Base-by-base conservation (phyloP, 208 protist species). In the Leptomonas pyrrhocoris region DNA sequence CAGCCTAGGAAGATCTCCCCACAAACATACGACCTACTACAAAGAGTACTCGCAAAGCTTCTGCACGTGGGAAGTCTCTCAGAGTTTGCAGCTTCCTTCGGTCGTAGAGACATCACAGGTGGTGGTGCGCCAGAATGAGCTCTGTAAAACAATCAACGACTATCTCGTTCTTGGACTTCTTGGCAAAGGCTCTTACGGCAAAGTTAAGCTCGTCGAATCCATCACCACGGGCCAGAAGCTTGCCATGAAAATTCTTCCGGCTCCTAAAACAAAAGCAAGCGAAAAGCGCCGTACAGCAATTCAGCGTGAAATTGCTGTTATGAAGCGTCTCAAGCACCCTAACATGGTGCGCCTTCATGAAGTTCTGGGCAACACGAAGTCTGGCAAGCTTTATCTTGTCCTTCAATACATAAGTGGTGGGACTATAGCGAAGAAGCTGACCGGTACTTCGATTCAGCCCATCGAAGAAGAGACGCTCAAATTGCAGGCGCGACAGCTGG, bases 171-270 rank as follows among this genome's bases (percentile, higher is more conserved):
- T 97, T 16, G 79, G 93, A 23, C 93, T 96, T 59, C 76, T 98
- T 23, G 94, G 96, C 34, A 74, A 94, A 56, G 97, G 97, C 34
- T 96, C 96, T 8, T 98, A 97, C 63, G 94, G 97, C 50, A 86
- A 96, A n/a, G 97, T 99, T 2, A 97, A 96, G 62, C 97, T 98
- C 61, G 96, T 95, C 19, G 76, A 86, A 43, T 79, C 98, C 61
- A 51, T 67, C 0, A 36, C 50, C 18, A 90, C 79, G n/a, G 68
- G 69, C 18, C n/a, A 92, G 12, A 46, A 81, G 38, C 85, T 81
- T 25, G 89, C 89, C 4, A 65, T 94, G 74, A 94, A 94, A 70
- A 77, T 83, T 27, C 73, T 94, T 8, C 66, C 78, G 12, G 62
- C 46, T 55, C 11, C 51, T 58, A 59, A 40, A 58, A 40, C 19